Percentiles rank a stretch among this genome's conserved stretches.
phyloP scores from a whole-genome alignment of 2,329 filamentous ascomycete species.

The Fusarium aywerte region DNA sequence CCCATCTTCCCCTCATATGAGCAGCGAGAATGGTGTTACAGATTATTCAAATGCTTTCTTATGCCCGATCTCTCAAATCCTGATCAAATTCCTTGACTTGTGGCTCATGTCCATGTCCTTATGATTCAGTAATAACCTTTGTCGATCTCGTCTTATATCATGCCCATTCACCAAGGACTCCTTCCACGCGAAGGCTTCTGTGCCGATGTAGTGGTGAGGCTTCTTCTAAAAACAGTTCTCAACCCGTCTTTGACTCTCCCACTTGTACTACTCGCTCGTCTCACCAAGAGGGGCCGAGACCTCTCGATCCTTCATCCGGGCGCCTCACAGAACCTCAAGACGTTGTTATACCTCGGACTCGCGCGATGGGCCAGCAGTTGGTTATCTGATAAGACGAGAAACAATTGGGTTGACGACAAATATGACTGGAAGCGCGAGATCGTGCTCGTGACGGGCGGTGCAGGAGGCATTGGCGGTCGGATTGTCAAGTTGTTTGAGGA shows the following conservation, averaged over 20 bases:
- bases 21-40: background rate
- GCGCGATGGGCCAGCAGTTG: slow-evolving; percentile 46
- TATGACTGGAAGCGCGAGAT: slow-evolving; percentile 77
- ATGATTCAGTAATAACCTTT: background rate
- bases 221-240: slow-evolving; percentile 69
- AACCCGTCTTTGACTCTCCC: slow-evolving; percentile 73
- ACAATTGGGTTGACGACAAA: slow-evolving; percentile 52
- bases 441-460: slow-evolving; percentile 79
- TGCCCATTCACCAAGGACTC: slow-evolving; percentile 61
- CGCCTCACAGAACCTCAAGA: slow-evolving; percentile 60
- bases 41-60: background rate
- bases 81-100: background rate
- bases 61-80: background rate
- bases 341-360: slow-evolving; percentile 49
- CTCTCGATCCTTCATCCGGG: slow-evolving; percentile 63
- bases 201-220: slow-evolving; percentile 66
- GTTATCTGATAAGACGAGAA: slow-evolving; percentile 50
- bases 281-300: slow-evolving; percentile 69
- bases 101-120: background rate
- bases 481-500: slow-evolving; percentile 74
- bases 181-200: slow-evolving; percentile 69
- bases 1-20: slow-evolving; percentile 3
- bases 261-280: slow-evolving; percentile 70
- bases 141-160: slow-evolving; percentile 22
- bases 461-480: slow-evolving; percentile 75